Base-by-base conservation (phyloP, 345 rosid species). In the Psidium guajava region DNA sequence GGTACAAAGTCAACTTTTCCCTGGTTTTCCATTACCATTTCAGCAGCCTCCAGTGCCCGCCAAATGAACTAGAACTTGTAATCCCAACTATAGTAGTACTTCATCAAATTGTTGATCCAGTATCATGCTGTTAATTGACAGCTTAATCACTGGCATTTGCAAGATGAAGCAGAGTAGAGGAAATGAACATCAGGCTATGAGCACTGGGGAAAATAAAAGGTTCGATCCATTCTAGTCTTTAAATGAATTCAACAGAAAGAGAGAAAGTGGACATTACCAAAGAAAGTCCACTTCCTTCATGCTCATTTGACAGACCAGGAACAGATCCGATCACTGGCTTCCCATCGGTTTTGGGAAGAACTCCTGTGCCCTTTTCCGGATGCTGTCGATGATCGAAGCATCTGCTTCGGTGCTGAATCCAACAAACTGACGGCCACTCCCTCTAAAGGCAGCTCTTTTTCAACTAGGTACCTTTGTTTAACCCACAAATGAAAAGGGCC, bases 241-340 rank as follows among this genome's bases (percentile, higher is more conserved):
- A 28, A 69, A 69, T 32, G 18, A 18, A 6, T 69, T 40, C 77
- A 69, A 40, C 24, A 64, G 81, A 44, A 81, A 55, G 54, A 59
- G 42, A 85, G 32, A 49, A 24, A 53, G 59, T n/a, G 82, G 84
- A 51, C 86, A 87, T 88, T 94, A 97, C 99, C 98, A 85, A 82
- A 95, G 3, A 90, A 86, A 97, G 97, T 82, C 98, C 99, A 69
- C 92, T 93, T 83, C 98, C 99, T 92, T 97, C 98, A 88, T 97
- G 99, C 22, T 93, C 85, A 85, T 95, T 94, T 75, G 93, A 86
- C 86, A 95, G 88, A 88, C 93, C 87, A 10, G 98, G 96, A 73
- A 97, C 93, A 15, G 86, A 86, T 27, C 98, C 96, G 85, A 97
- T 94, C 83, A 93, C 85, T 11, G 98, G 99, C 90, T 93, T 97